Evolutionary conservation across 331 rosid genomes (phyloP).

Genomic region (Telfairia occidentalis): DNA sequence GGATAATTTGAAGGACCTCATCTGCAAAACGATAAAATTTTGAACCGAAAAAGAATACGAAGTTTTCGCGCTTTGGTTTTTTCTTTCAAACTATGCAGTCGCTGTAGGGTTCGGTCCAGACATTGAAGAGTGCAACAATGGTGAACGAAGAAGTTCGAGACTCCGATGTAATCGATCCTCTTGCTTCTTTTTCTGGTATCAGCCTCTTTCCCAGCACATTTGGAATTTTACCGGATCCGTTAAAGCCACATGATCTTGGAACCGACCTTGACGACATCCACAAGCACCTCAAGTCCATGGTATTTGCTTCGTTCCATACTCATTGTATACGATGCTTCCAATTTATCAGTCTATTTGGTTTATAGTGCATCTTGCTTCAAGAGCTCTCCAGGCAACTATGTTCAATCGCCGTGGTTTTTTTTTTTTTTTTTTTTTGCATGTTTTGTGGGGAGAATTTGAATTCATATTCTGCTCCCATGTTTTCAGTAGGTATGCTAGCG

Average conservation of each 20-base stretch:
- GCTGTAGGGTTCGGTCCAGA: neutral
- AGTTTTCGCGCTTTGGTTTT: constrained; percentile 1
- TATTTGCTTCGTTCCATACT: neutral
- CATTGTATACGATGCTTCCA: neutral
- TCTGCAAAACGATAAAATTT: neutral
- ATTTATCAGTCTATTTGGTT: neutral
- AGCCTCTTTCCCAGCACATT: constrained; percentile 31
- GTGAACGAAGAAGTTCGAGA: constrained; percentile 18
- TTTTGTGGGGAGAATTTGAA: neutral
- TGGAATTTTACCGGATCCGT: constrained; percentile 2
- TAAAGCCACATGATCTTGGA: constrained; percentile 23
- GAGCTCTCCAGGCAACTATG: neutral
- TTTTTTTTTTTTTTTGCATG: neutral
- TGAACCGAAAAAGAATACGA: neutral
- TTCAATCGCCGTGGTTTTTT: neutral
- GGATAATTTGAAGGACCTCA: neutral
- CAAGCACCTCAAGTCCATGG: constrained; percentile 52
- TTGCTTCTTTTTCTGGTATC: constrained; percentile 36
- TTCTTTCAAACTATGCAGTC: neutral
- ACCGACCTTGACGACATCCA: constrained; percentile 35
- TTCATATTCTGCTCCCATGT: neutral
- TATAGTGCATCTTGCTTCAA: neutral
- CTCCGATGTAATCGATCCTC: constrained; percentile 40
- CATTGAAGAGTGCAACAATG: constrained; percentile 15
- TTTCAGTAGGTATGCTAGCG: neutral